Conservation (phyloP, 805 yeast genomes). For the Myxozyma neotropica region DNA sequence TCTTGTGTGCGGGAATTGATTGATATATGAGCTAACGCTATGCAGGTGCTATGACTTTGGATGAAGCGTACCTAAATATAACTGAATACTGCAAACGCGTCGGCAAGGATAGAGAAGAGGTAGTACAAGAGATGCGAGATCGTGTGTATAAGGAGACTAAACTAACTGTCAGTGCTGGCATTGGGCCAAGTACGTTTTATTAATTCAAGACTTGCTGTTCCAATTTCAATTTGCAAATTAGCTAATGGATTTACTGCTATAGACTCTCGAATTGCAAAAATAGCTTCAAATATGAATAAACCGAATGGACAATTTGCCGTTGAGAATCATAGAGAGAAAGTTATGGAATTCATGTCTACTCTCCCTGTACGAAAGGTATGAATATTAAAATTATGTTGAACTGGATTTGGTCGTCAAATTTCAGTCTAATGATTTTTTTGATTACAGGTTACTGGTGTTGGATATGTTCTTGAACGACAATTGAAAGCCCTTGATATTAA, state of each 20-base stretch:
- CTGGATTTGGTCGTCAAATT: too few species aligned
- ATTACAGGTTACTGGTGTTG: constrained; percentile 34
- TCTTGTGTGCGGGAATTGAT: not conserved
- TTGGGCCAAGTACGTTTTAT: constrained; percentile 59
- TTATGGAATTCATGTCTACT: constrained; percentile 32
- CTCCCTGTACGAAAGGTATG: constrained; percentile 35
- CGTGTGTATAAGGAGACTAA: constrained; percentile 51
- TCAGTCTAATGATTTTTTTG: too few species aligned
- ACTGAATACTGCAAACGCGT: constrained; percentile 37
- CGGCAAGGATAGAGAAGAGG: constrained; percentile 33
- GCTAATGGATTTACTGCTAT: too few species aligned
- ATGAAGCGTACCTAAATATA: constrained; percentile 37
- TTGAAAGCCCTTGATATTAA: constrained; percentile 33
- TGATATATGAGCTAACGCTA: not conserved
- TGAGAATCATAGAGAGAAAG: constrained; percentile 18
- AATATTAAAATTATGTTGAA: too few species aligned
- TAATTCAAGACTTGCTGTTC: too few species aligned
- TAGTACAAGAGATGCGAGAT: constrained; percentile 46
- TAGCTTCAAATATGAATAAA: constrained; percentile 37
- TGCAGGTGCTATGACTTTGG: constrained; percentile 66
- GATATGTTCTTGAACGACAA: constrained; percentile 38
- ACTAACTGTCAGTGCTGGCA: constrained; percentile 80
- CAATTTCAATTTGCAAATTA: too few species aligned
- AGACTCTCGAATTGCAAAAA: constrained; percentile 37
- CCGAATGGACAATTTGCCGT: constrained; percentile 37